A percentile compares a stretch with the other conserved stretches of the same genome.
Evolutionary conservation across 1,284 basidiomycete genomes (phyloP).

Genomic region (Boletus mariae): DNA sequence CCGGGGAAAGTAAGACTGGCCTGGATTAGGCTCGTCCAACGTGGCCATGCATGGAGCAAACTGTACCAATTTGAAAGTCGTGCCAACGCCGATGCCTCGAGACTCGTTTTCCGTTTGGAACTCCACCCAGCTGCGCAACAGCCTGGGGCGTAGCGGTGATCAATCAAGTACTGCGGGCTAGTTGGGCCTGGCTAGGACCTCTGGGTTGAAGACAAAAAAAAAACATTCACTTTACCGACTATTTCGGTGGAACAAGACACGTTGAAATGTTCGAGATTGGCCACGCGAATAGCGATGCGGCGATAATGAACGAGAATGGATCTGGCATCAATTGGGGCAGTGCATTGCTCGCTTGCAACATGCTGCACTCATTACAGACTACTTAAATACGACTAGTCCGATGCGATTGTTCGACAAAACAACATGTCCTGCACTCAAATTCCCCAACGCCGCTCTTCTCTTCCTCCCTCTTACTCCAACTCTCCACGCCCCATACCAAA

Average conservation of each 20-base stretch:
- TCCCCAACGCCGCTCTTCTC: constrained; percentile 18
- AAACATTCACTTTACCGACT: not conserved
- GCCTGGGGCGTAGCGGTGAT: constrained; percentile 11
- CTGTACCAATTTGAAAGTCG: constrained; percentile 12
- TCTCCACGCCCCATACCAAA: constrained; percentile 64
- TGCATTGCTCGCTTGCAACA: constrained; percentile 3
- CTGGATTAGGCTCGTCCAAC: constrained; percentile 8
- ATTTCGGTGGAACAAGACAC: constrained; percentile 8
- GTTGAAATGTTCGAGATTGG: constrained; percentile 5
- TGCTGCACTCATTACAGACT: constrained; percentile 9
- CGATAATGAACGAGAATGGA: constrained; percentile 3
- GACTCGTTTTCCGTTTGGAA: constrained; percentile 22
- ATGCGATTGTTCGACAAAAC: not conserved
- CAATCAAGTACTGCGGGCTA: constrained; percentile 10
- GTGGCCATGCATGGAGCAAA: constrained; percentile 7
- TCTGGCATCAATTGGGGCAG: not conserved
- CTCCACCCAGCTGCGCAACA: not conserved
- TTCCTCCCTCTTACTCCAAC: constrained; percentile 14
- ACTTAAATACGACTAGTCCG: constrained; percentile 17
- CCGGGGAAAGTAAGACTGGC: constrained; percentile 11
- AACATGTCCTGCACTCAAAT: constrained; percentile 4
- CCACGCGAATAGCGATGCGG: constrained; percentile 10
- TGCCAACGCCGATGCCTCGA: constrained; percentile 23
- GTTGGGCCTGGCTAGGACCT: not conserved
- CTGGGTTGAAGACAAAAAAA: not conserved